A percentile compares a stretch with the other conserved stretches of the same genome.
phyloP scores from a whole-genome alignment of 306 rosid species.

The Parietaria judaica region DNA sequence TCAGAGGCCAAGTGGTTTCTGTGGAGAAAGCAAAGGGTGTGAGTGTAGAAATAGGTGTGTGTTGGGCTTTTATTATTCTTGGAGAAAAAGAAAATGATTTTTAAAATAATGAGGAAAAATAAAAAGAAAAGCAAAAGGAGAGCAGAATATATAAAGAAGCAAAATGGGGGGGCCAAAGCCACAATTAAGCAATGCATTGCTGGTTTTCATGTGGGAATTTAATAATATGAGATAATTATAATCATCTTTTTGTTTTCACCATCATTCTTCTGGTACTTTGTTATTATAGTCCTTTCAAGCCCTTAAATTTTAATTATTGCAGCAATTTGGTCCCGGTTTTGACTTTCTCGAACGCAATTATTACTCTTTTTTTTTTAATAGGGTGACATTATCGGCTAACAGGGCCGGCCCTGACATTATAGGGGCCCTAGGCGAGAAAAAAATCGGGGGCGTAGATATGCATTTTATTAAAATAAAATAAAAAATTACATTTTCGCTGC shows the following conservation, averaged over 20 bases:
- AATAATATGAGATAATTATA: conserved; percentile 16
- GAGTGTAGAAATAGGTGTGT: conserved; percentile 25
- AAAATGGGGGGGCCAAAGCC: conserved; percentile 38
- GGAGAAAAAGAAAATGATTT: neutral
- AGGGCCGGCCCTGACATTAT: no score
- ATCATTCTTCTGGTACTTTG: neutral
- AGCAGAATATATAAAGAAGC: conserved; percentile 22
- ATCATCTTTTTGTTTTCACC: conserved; percentile 7
- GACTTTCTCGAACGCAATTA: neutral
- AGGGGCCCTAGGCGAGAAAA: no score
- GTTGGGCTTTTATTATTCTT: conserved; percentile 31
- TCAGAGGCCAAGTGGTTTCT: conserved; percentile 18
- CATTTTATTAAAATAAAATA: no score
- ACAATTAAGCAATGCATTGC: conserved; percentile 41
- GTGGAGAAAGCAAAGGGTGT: conserved; percentile 18
- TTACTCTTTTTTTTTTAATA: no score
- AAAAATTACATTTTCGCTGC: no score
- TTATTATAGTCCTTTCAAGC: neutral
- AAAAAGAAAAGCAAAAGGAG: conserved; percentile 15
- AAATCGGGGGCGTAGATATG: no score
- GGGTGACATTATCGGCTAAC: no score
- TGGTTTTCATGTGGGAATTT: conserved; percentile 63
- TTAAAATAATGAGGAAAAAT: conserved; percentile 1
- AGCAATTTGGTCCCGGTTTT: neutral
- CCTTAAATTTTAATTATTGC: neutral